Base-by-base conservation (phyloP, 2,329 filamentous ascomycete genomes). In the Niveomyces coronatus region DNA sequence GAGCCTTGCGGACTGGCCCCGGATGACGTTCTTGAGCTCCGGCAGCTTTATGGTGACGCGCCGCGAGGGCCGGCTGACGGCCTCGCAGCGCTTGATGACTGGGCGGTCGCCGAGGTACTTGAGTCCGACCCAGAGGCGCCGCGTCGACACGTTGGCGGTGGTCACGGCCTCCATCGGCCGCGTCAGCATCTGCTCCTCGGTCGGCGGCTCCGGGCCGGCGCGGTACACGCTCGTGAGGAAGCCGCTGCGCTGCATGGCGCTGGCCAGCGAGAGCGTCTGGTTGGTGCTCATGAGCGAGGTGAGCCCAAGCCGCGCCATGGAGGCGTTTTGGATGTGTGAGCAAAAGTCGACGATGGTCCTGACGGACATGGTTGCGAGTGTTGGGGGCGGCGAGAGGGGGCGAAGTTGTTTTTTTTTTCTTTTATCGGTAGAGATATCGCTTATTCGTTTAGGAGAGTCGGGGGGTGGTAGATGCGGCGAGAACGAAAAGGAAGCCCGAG, bases 281-380 rank as follows among this genome's bases (percentile, higher is more conserved):
- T 88, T 88, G 35, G 76, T 80, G 64, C 82, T 80, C 31, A 81
- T 78, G 45, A 94, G 73, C 7, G 85, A 93, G 22, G 88, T 94
- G 35, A 94, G 69, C 48, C 82, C 84, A 0, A 95, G 76, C 1
- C 82, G 79, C n/a, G 84, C 85, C 53, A 79, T 79, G 40, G 82
- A 82, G 48, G 84, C 85, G 68, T 95, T 95, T 60, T 91, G 85
- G 41, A 95, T 71, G 66, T 94, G 87, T 48, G 86, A 87, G 71
- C 85, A 93, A 63, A 88, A 77, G 67, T 89, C 68, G 51, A 77
- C 72, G 47, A 94, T 73, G 61, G 81, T 76, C 55, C 74, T 68
- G 62, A 94, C 73, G 52, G 60, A 63, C 60, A 63, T 62, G 46
- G 32, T 50, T 33, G 22, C 22, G 20, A 18, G 17, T 23, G 31